Base-by-base conservation (phyloP, 345 rosid genomes). In the Gossypium anomalum region DNA sequence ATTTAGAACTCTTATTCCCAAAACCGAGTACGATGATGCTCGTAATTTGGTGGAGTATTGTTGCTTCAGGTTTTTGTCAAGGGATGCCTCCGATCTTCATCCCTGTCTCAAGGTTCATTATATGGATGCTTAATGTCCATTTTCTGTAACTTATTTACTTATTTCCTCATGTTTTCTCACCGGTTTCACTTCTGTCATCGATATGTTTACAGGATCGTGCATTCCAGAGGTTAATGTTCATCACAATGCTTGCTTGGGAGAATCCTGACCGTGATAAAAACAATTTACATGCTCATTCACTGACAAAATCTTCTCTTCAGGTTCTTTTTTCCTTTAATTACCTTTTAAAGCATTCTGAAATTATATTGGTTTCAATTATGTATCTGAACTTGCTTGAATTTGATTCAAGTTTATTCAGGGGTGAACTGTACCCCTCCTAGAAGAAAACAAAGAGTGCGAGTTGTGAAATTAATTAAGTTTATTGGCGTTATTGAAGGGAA, bases 201-300 rank as follows among this genome's bases (percentile, higher is more conserved):
- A 7, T 27, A 34, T 62, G 58, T 72, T 41, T 81, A 27, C 73
- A 95, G 99, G 97, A 95, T 65, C 89, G 90, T 79, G 96, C 98
- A 71, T 92, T 95, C 78, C 98, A 92, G 87, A 87, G 89, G 76
- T 82, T 92, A 78, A 80, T 92, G 71, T 94, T 92, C 83, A 87
- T 94, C 72, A 92, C 98, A 57, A 94, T 94, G 99, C 92, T 92
- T 70, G 99, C 97, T 23, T 94, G 97, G 98, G 89, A 82, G 56
- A 91, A 82, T 87, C 98, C 99, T 27, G 89, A 90, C 76, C 27
- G 80, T 68, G 84, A 82, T 74, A 88, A 70, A 77, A 78, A 80
- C 78, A 76, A 76, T 67, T 69, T 60, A 38, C 70, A 72, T 52
- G 70, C 29, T 60, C 16, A 73, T 73, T 59, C 77, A 74, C 75